These are phyloP conservation scores for Paraconiothyrium sp. DNA, from an alignment of 2,329 filamentous ascomycete genomes.

Conservation along the genomic window DNA sequence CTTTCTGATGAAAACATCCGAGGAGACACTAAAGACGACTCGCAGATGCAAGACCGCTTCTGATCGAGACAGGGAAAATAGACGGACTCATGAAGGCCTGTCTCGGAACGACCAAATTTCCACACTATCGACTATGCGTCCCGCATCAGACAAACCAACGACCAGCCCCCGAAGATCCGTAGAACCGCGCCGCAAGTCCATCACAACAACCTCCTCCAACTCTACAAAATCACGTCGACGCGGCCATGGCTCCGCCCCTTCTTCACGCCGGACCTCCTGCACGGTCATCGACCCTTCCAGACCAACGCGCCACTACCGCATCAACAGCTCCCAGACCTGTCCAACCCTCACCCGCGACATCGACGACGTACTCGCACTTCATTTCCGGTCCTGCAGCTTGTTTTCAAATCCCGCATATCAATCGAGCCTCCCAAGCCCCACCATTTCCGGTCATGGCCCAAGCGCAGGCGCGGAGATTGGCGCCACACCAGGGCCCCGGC, in stretches of 20 bases:
- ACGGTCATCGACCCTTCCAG: conserved; percentile 47
- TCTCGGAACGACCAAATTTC: conserved; percentile 16
- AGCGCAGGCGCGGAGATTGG: conserved; percentile 13
- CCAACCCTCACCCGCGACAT: conserved; percentile 42
- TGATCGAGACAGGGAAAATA: conserved; percentile 29
- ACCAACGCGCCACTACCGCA: conserved; percentile 46
- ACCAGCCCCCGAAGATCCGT: conserved; percentile 19
- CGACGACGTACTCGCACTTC: conserved; percentile 51
- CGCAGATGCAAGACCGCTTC: conserved; percentile 38
- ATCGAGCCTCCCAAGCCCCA: conserved; percentile 32
- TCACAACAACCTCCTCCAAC: conserved; percentile 40
- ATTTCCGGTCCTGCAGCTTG: conserved; percentile 50
- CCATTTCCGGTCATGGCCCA: conserved; percentile 31
- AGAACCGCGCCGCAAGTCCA: conserved; percentile 38
- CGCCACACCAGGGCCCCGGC: conserved; percentile 15
- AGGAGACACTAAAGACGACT: conserved; percentile 26
- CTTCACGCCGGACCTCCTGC: conserved; percentile 46
- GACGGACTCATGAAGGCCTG: conserved; percentile 19
- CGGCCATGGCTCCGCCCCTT: conserved; percentile 43
- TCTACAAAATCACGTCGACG: conserved; percentile 41
- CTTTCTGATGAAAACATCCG: conserved; percentile 27
- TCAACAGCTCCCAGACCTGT: conserved; percentile 43
- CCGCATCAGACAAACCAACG: conserved; percentile 37
- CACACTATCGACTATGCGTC: conserved; percentile 27
- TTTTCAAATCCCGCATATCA: conserved; percentile 45